These are phyloP conservation scores for Mycena chlorophos DNA, from an alignment of 768 basidiomycete genomes.

Conservation along the genomic window DNA sequence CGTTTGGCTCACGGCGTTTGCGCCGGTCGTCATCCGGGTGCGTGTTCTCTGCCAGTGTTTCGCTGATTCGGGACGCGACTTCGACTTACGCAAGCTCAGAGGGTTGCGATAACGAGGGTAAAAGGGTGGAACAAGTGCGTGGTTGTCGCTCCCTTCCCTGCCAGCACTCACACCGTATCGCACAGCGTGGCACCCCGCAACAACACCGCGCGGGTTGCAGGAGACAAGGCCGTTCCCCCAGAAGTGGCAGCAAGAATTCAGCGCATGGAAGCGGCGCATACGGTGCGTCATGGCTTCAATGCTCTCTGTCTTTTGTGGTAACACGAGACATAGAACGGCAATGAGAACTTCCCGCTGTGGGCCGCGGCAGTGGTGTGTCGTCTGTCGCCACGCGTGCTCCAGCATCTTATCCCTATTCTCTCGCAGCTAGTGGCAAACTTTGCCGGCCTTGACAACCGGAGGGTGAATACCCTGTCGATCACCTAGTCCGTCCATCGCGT, in stretches of 20 bases:
- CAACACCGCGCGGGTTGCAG: background rate
- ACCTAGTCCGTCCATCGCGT: slow-evolving; percentile 10
- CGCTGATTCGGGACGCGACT: background rate
- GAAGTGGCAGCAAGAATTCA: slow-evolving; percentile 16
- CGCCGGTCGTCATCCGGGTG: slow-evolving; percentile 15
- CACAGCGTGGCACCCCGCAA: slow-evolving; percentile 14
- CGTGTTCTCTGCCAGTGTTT: background rate
- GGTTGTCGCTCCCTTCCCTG: background rate
- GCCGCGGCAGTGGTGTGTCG: slow-evolving; percentile 17
- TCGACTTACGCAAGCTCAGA: slow-evolving; percentile 5
- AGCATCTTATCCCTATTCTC: background rate
- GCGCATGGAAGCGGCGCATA: slow-evolving; percentile 22
- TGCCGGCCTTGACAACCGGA: slow-evolving; percentile 15
- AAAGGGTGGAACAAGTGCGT: slow-evolving; percentile 18
- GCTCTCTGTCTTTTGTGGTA: background rate
- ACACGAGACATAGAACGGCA: slow-evolving; percentile 21
- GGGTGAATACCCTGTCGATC: slow-evolving; percentile 13
- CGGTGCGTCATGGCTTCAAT: too few relatives aligned
- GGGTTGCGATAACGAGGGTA: slow-evolving; percentile 7
- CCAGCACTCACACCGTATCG: background rate
- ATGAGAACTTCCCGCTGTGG: slow-evolving; percentile 22
- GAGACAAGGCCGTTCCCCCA: slow-evolving; percentile 5
- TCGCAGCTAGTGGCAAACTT: slow-evolving; percentile 17
- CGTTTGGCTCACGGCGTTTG: slow-evolving; percentile 21
- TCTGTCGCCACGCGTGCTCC: too few relatives aligned